Evolutionary conservation across 768 basidiomycete species (phyloP).

Genomic region (Leccinum obscurum): DNA sequence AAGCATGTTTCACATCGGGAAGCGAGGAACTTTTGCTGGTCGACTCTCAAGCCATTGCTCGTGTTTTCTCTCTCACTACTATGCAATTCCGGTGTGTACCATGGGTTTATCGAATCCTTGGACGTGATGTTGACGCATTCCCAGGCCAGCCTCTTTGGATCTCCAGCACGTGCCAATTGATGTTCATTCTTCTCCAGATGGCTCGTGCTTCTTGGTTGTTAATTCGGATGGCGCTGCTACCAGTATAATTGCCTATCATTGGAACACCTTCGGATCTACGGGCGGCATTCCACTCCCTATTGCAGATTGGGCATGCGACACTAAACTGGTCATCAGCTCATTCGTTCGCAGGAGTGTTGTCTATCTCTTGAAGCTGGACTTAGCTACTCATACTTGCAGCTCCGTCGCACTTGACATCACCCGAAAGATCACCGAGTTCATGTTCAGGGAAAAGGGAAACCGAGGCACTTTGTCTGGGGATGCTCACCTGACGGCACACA

Average conservation of each 20-base stretch:
- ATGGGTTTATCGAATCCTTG: background rate
- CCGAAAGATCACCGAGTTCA: conserved; percentile 56
- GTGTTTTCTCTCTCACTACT: conserved; percentile 54
- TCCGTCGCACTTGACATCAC: conserved; percentile 56
- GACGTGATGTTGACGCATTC: background rate
- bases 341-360: conserved; percentile 42
- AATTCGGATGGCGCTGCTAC: conserved; percentile 21
- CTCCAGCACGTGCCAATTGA: conserved; percentile 35
- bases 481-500: conserved; percentile 37
- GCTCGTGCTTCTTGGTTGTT: conserved; percentile 48
- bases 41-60: conserved; percentile 42
- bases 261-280: conserved; percentile 56
- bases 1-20: conserved; percentile 47
- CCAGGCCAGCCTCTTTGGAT: conserved; percentile 47
- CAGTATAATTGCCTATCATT: conserved; percentile 47
- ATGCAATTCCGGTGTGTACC: conserved; percentile 51
- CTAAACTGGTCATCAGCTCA: conserved; percentile 42
- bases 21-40: conserved; percentile 55
- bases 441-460: conserved; percentile 47
- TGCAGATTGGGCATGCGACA: conserved; percentile 26
- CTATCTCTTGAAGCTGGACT: conserved; percentile 46
- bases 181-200: conserved; percentile 52
- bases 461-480: conserved; percentile 21
- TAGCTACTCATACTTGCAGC: conserved; percentile 29
- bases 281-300: conserved; percentile 42